Evolutionary conservation across 768 basidiomycete species (phyloP).

Genomic region (Lactifluus pinguis): DNA sequence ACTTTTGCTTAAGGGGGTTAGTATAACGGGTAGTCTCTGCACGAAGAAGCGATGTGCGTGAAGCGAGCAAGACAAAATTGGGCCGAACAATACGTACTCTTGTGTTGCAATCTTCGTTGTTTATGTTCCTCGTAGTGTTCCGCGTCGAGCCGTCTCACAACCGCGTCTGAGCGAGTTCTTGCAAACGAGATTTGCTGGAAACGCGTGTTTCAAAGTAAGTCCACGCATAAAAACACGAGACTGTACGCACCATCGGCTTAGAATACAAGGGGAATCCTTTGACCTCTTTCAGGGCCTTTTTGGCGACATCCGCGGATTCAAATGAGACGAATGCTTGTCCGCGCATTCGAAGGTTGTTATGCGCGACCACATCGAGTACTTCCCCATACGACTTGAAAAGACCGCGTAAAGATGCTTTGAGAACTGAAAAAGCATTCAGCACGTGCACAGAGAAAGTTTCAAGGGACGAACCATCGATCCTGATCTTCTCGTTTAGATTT

Average conservation of each 20-base stretch:
- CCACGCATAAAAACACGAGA: neutral
- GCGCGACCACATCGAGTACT: constrained; percentile 92
- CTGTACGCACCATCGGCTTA: constrained; percentile 77
- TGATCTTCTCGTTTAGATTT: constrained; percentile 93
- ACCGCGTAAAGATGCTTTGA: constrained; percentile 79
- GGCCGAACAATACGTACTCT: constrained; percentile 49
- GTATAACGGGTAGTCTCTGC: constrained; percentile 74
- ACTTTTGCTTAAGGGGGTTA: constrained; percentile 85
- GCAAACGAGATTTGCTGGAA: constrained; percentile 92
- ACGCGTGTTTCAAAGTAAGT: neutral
- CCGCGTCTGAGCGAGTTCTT: constrained; percentile 77
- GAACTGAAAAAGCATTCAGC: constrained; percentile 39
- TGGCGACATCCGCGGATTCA: constrained; percentile 68
- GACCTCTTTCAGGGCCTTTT: constrained; percentile 87
- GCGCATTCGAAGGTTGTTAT: constrained; percentile 91
- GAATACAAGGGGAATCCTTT: constrained; percentile 91
- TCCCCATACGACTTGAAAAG: constrained; percentile 92
- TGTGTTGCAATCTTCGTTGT: constrained; percentile 61
- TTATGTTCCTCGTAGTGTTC: constrained; percentile 70
- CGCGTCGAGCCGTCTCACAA: constrained; percentile 67
- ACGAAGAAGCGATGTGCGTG: neutral
- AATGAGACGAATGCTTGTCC: constrained; percentile 99
- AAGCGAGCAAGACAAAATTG: neutral
- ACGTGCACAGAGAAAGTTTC: constrained; percentile 3
- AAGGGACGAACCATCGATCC: constrained; percentile 50